Percentiles rank a stretch among this genome's conserved stretches.
Conservation (phyloP, 2,329 filamentous ascomycete genomes). For the Colletotrichum shisoi region DNA sequence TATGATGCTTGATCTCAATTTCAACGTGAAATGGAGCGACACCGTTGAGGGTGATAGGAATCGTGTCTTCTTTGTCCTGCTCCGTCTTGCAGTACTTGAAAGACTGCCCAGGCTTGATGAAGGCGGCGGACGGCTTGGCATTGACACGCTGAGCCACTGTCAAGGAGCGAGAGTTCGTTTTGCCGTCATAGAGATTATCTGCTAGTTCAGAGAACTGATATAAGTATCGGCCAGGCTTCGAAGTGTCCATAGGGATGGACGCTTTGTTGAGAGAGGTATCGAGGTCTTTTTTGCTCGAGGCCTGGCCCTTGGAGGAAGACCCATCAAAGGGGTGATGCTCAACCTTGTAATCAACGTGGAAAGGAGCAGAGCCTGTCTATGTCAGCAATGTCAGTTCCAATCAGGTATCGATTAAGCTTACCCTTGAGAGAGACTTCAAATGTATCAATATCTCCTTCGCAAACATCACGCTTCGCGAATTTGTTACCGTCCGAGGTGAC, state of each 20-base stretch:
- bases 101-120: conserved; percentile 85
- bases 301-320: conserved; percentile 4
- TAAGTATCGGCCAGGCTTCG: conserved; percentile 80
- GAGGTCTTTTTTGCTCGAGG: conserved; percentile 66
- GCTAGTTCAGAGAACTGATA: conserved; percentile 86
- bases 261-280: conserved; percentile 79
- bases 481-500: conserved; percentile 60
- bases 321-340: conserved; percentile 47
- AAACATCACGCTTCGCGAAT: conserved; percentile 81
- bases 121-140: conserved; percentile 80
- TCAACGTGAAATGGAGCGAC: conserved; percentile 88
- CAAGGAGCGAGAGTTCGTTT: conserved; percentile 71
- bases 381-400: conserved; percentile 45
- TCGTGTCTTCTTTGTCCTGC: conserved; percentile 80
- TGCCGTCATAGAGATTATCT: conserved; percentile 84
- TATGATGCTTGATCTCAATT: conserved; percentile 91
- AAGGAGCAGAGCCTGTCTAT: conserved; percentile 74
- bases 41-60: conserved; percentile 85
- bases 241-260: conserved; percentile 85
- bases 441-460: conserved; percentile 91
- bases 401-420: conserved; percentile 49
- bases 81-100: conserved; percentile 96
- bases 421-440: conserved; percentile 83
- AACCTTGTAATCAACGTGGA: conserved; percentile 46
- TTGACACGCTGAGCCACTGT: conserved; percentile 84